Base-by-base conservation (phyloP, 768 basidiomycete genomes). In the Leccinellum albellum region DNA sequence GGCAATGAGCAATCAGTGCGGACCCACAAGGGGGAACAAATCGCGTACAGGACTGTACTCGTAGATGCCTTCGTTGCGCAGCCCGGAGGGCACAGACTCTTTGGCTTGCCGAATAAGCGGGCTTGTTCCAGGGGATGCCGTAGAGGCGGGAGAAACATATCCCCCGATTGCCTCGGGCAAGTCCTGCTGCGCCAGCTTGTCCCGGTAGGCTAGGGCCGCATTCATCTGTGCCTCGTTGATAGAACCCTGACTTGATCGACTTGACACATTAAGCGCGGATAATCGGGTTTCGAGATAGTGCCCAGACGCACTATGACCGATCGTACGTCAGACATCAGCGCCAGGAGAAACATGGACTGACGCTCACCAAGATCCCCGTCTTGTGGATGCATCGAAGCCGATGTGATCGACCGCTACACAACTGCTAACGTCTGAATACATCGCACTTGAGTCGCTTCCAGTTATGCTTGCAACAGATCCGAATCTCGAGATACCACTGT, bases 401-500 rank as follows among this genome's bases (percentile, higher is more conserved):
- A 62, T 49, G 49, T 68, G 74, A 54, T 71, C 71, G 37, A 59
- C 67, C 12, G 64, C 70, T 48, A 66, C 69, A 62, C 71, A 71
- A 33, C 71, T 74, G 58, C 73, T 71, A 46, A 77, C 72, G 5
- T 82, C 80, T 8, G 81, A 76, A 50, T 74, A 81, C 59, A 79
- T 76, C 7, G 76, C 75, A 12, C 83, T 85, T 0, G 84, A 74
- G 12, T 86, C 83, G 65, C 84, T 85, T 24, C 83, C 83, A 8
- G 80, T 79, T 37, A 84, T 70, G 9, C 84, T 85, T 4, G 79
- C 79, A 56, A 86, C 79, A 3, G 85, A 87, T 4, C 83, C 79
- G 63, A 86, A 87, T 59, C 85, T 73, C 31, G 84, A 78, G 8
- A 78, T 32, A 4, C 32, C 74, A 40, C 75, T 77, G 58, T 79